Percentiles rank a stretch among this genome's conserved stretches.
phyloP scores from a whole-genome alignment of 225 moss, liverwort and hornwort species.

The Anthoceros angustus region DNA sequence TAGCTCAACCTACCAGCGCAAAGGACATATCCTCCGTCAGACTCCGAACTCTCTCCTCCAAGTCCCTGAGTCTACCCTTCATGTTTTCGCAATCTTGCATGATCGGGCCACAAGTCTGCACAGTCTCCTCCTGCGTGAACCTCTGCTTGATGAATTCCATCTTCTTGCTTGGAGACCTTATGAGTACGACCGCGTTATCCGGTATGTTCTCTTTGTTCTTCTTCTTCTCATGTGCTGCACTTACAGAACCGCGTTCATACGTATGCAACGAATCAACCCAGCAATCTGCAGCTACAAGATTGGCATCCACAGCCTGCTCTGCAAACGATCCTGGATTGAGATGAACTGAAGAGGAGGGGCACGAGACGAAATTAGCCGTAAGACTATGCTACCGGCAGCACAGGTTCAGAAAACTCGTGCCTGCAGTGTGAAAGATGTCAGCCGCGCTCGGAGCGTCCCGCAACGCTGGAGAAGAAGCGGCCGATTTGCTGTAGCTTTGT shows the following conservation, averaged over 20 bases:
- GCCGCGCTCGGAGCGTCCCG: background rate
- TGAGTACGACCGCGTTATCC: background rate
- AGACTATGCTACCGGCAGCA: background rate
- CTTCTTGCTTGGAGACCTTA: constrained; percentile 1
- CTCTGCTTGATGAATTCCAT: constrained; percentile 2
- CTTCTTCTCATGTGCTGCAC: background rate
- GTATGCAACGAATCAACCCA: background rate
- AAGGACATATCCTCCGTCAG: constrained; percentile 2
- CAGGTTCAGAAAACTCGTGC: background rate
- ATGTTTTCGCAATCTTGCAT: constrained; percentile 2
- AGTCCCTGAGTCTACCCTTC: constrained; percentile 1
- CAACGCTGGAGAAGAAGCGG: background rate
- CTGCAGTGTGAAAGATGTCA: background rate
- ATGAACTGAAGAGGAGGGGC: no score
- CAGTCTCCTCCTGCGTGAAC: constrained; percentile 1
- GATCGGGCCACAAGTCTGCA: background rate
- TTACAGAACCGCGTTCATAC: background rate
- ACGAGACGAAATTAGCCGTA: no score
- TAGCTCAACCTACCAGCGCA: background rate
- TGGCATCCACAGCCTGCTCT: background rate
- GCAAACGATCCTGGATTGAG: no score
- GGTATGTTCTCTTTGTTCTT: constrained; percentile 3
- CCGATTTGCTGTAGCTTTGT: background rate
- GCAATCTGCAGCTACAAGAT: background rate
- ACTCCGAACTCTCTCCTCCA: background rate